Evolutionary conservation across 306 rosid genomes (phyloP).

Genomic region (Leucaena leucocephala): DNA sequence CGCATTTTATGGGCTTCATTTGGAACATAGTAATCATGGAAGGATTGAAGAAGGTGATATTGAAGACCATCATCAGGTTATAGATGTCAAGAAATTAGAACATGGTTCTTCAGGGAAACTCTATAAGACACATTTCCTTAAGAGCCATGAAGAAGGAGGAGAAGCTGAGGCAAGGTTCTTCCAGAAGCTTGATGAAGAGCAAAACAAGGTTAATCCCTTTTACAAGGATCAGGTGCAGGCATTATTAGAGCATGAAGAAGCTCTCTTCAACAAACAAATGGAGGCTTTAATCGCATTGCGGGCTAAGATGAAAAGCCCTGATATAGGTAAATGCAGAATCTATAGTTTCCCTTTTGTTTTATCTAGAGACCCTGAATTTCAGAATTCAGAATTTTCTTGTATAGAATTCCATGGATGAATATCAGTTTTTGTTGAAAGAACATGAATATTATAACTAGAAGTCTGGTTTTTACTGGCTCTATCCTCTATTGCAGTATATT

Average conservation of each 20-base stretch:
- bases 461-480: not conserved
- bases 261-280: conserved; percentile 56
- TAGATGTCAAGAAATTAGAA: conserved; percentile 43
- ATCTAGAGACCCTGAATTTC: too few species aligned
- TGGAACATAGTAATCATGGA: conserved; percentile 37
- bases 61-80: conserved; percentile 49
- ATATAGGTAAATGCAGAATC: conserved; percentile 24
- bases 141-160: conserved; percentile 46
- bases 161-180: conserved; percentile 56
- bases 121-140: conserved; percentile 49
- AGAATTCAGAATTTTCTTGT: too few species aligned
- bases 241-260: conserved; percentile 46
- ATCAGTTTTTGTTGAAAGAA: not conserved
- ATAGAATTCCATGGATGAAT: not conserved
- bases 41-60: conserved; percentile 32
- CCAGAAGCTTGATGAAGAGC: conserved; percentile 68
- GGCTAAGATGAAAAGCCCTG: conserved; percentile 46
- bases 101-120: conserved; percentile 33
- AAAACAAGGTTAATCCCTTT: conserved; percentile 61
- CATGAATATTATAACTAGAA: not conserved
- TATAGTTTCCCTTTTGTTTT: too few species aligned
- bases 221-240: conserved; percentile 59
- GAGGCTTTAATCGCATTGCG: conserved; percentile 65
- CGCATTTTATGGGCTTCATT: conserved; percentile 42
- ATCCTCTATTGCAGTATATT: too few species aligned